Evolutionary conservation across 495 filamentous ascomycete species (phyloP).

Genomic region (Podospora conica): DNA sequence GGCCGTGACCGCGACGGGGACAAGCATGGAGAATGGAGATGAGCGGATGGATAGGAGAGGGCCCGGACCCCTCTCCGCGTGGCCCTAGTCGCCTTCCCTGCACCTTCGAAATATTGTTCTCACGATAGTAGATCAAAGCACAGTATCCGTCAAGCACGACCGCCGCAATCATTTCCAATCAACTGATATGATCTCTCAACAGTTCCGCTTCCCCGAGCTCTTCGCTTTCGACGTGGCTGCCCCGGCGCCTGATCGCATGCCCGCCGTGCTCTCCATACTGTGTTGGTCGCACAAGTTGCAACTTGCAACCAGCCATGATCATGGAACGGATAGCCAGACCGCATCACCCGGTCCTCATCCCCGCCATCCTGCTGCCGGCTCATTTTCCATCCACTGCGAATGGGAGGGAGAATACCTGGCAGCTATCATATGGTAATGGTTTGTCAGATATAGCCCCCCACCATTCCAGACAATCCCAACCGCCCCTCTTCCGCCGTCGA

Average conservation of each 20-base stretch:
- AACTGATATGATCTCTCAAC: background rate
- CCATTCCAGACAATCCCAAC: background rate
- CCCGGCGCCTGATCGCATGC: background rate
- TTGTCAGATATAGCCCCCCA: background rate
- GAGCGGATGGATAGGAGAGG: background rate
- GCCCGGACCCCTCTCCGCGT: background rate
- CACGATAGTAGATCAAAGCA: background rate
- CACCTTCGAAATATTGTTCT: no score
- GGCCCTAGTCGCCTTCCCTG: background rate
- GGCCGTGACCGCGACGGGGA: background rate
- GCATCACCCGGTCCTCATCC: no score
- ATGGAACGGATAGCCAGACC: no score
- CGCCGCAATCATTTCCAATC: background rate
- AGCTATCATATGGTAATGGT: background rate
- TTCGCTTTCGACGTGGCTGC: no score
- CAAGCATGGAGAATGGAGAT: background rate
- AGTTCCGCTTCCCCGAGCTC: no score
- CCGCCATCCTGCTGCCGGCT: slow-evolving; percentile 6
- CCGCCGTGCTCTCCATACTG: slow-evolving; percentile 5
- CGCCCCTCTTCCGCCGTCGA: background rate
- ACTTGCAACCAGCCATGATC: background rate
- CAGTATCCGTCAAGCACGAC: background rate
- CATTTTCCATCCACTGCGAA: slow-evolving; percentile 7
- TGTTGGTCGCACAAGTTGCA: background rate
- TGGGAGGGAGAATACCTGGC: background rate